These are phyloP conservation scores for Beauveria sp. DNA, from an alignment of 2,329 filamentous ascomycete genomes.

Conservation along the genomic window DNA sequence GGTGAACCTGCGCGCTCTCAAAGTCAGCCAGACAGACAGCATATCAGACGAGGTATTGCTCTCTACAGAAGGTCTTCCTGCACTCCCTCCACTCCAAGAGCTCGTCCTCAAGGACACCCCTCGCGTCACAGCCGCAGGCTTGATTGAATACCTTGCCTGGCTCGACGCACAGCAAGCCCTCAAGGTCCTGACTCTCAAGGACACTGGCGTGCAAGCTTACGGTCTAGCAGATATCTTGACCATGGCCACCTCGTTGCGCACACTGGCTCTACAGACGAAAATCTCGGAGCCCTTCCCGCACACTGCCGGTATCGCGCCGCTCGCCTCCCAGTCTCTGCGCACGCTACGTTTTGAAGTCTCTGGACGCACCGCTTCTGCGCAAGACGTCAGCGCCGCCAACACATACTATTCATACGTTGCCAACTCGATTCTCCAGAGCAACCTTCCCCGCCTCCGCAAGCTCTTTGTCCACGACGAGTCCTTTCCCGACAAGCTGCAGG, in stretches of 20 bases:
- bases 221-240: conserved; percentile 54
- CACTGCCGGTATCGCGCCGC: conserved; percentile 44
- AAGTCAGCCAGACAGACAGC: conserved; percentile 60
- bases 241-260: conserved; percentile 48
- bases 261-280: conserved; percentile 46
- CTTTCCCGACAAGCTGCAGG: conserved; percentile 73
- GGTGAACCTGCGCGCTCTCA: conserved; percentile 62
- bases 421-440: conserved; percentile 68
- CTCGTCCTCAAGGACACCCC: conserved; percentile 66
- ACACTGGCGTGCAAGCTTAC: conserved; percentile 61
- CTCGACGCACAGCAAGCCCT: conserved; percentile 54
- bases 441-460: conserved; percentile 63
- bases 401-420: conserved; percentile 82
- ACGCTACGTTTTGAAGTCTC: conserved; percentile 80
- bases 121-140: conserved; percentile 61
- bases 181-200: conserved; percentile 59
- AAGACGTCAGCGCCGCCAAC: conserved; percentile 46
- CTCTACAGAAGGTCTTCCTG: conserved; percentile 55
- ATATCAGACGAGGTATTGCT: conserved; percentile 74
- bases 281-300: conserved; percentile 43
- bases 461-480: conserved; percentile 80
- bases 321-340: conserved; percentile 61
- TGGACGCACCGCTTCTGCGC: conserved; percentile 45
- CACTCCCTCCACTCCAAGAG: conserved; percentile 67
- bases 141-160: conserved; percentile 59